Evolutionary conservation across 768 basidiomycete species (phyloP).

Genomic region (Psilocybe azurescens): DNA sequence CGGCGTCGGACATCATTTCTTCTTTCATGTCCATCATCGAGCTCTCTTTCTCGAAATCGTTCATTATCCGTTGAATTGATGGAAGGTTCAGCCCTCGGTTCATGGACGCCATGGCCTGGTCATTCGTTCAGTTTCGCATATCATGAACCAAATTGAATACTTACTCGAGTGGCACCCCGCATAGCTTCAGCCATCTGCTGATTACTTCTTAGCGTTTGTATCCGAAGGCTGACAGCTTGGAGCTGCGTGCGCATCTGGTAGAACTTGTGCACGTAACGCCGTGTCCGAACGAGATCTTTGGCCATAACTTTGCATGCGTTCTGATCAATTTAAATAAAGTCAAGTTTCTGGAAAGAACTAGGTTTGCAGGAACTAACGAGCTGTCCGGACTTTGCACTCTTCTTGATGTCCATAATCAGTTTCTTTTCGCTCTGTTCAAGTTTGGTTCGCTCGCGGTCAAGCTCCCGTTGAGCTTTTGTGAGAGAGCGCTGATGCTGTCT

Average conservation of each 20-base stretch:
- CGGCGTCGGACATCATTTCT: slow-evolving; percentile 99
- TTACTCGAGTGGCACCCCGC: slow-evolving; percentile 94
- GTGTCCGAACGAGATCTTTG: slow-evolving; percentile 95
- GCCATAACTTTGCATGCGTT: slow-evolving; percentile 99
- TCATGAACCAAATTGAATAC: slow-evolving; percentile 31
- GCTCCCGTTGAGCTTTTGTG: slow-evolving; percentile 96
- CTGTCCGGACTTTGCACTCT: slow-evolving; percentile 94
- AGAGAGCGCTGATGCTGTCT: slow-evolving; percentile 96
- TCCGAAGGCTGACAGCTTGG: slow-evolving; percentile 92
- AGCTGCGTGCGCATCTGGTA: slow-evolving; percentile 99
- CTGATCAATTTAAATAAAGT: slow-evolving; percentile 45
- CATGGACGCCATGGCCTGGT: slow-evolving; percentile 97
- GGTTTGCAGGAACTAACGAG: slow-evolving; percentile 58
- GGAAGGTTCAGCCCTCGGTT: slow-evolving; percentile 96
- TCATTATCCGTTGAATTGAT: slow-evolving; percentile 94
- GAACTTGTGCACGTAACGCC: slow-evolving; percentile 97
- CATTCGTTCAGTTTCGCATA: slow-evolving; percentile 11
- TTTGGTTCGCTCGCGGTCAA: slow-evolving; percentile 93
- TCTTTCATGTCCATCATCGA: slow-evolving; percentile 99
- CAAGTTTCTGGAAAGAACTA: slow-evolving; percentile 4
- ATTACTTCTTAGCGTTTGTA: slow-evolving; percentile 96
- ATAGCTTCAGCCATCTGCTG: slow-evolving; percentile 99
- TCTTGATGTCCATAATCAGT: slow-evolving; percentile 93
- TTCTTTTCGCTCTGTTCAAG: slow-evolving; percentile 98
- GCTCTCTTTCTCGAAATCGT: slow-evolving; percentile 96